These are phyloP conservation scores for Zea luxurians DNA, from an alignment of 176 grass and related monocot species.

Conservation along the genomic window DNA sequence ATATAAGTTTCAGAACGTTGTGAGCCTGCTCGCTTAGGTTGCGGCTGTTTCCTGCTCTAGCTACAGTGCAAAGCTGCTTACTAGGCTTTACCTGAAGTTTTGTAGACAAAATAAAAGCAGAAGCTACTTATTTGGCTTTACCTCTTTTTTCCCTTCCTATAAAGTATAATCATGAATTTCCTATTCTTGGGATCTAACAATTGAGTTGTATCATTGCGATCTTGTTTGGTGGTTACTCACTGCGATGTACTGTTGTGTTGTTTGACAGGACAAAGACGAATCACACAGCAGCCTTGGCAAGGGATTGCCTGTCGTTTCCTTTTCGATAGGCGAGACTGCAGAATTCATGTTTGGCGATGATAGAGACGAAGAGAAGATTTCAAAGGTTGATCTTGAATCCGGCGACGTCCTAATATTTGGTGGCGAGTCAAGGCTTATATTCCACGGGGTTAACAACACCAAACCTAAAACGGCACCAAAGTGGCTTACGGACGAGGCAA, in stretches of 20 bases:
- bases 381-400: slow-evolving; percentile 53
- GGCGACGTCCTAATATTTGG: slow-evolving; percentile 67
- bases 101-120: too few relatives aligned
- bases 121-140: too few relatives aligned
- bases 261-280: slow-evolving; percentile 60
- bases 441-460: slow-evolving; percentile 48
- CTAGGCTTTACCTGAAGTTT: too few relatives aligned
- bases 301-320: slow-evolving; percentile 60
- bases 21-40: too few relatives aligned
- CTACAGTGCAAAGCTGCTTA: too few relatives aligned
- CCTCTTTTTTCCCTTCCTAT: too few relatives aligned
- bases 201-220: background rate
- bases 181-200: background rate
- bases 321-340: slow-evolving; percentile 51
- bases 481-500: slow-evolving; percentile 37
- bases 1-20: background rate
- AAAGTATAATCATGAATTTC: too few relatives aligned
- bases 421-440: slow-evolving; percentile 49
- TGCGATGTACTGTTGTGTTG: background rate
- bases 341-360: slow-evolving; percentile 54
- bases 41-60: too few relatives aligned
- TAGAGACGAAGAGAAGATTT: slow-evolving; percentile 34
- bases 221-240: slow-evolving; percentile 4
- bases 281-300: slow-evolving; percentile 30
- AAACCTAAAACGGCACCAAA: slow-evolving; percentile 32